Evolutionary conservation across 2,329 filamentous ascomycete genomes (phyloP).

Genomic region (Trichoderma oligosporum): DNA sequence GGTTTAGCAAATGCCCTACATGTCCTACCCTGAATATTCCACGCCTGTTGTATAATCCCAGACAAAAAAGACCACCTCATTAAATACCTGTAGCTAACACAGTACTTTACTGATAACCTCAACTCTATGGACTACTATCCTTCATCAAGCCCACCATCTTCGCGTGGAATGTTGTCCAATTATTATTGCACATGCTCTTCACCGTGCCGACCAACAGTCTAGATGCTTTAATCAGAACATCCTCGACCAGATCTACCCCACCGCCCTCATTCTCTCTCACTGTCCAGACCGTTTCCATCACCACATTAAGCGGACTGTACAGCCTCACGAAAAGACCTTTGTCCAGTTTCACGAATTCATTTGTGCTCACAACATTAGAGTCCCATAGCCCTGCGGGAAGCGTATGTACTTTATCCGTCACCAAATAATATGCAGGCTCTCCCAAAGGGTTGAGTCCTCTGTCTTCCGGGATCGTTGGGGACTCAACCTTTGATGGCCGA

Average conservation of each 20-base stretch:
- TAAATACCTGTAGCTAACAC: too few relatives aligned
- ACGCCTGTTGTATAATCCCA: too few relatives aligned
- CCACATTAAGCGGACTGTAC: constrained; percentile 46
- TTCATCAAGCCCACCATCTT: constrained; percentile 24
- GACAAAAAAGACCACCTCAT: too few relatives aligned
- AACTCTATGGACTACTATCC: too few relatives aligned
- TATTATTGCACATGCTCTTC: constrained; percentile 48
- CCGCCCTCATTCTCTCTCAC: constrained; percentile 32
- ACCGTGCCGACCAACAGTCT: constrained; percentile 47
- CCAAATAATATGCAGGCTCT: constrained; percentile 41
- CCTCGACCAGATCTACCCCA: constrained; percentile 45
- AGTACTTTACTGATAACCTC: too few relatives aligned
- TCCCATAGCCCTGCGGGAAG: constrained; percentile 55
- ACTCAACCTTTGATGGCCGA: constrained; percentile 25
- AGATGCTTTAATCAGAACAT: constrained; percentile 49
- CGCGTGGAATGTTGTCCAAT: constrained; percentile 49
- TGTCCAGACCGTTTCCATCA: constrained; percentile 54
- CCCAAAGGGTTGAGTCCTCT: constrained; percentile 26
- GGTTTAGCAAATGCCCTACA: too few relatives aligned
- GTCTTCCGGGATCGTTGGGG: constrained; percentile 31
- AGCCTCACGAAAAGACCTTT: constrained; percentile 51
- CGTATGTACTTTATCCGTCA: constrained; percentile 49
- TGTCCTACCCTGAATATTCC: too few relatives aligned
- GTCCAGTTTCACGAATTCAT: constrained; percentile 51
- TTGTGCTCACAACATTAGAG: constrained; percentile 49